Percentiles rank a stretch among this genome's conserved stretches.
Evolutionary conservation across 306 rosid species (phyloP).

Genomic region (Gastrolobium villosum): DNA sequence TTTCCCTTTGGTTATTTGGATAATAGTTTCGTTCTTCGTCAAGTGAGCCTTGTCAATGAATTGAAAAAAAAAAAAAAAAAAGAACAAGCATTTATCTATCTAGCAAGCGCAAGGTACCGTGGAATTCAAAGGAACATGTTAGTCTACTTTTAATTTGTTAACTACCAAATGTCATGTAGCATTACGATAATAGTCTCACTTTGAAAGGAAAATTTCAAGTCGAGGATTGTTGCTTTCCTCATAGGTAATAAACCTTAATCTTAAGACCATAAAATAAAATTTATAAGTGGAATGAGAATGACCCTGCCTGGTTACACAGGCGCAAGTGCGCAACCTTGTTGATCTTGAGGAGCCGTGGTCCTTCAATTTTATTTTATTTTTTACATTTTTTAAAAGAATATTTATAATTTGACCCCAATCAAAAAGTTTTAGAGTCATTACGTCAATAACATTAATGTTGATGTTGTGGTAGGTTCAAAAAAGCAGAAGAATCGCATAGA

Average conservation of each 20-base stretch:
- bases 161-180: background rate
- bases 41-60: background rate
- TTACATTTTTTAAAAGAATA: no score
- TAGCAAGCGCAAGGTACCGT: background rate
- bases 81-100: background rate
- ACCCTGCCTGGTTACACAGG: background rate
- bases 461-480: conserved; percentile 51
- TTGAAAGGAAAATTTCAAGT: background rate
- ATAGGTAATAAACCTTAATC: background rate
- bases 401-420: no score
- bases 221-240: conserved; percentile 17
- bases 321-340: no score
- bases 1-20: background rate
- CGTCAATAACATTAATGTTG: background rate
- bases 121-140: background rate
- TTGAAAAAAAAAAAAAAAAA: background rate
- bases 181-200: background rate
- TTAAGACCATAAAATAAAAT: background rate
- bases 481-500: background rate
- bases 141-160: background rate
- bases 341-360: no score
- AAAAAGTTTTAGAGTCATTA: no score
- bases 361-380: no score
- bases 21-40: background rate
- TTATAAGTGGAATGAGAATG: background rate